These are phyloP conservation scores for Leavenworthia alabamica DNA, from an alignment of 345 rosid species.

Conservation along the genomic window DNA sequence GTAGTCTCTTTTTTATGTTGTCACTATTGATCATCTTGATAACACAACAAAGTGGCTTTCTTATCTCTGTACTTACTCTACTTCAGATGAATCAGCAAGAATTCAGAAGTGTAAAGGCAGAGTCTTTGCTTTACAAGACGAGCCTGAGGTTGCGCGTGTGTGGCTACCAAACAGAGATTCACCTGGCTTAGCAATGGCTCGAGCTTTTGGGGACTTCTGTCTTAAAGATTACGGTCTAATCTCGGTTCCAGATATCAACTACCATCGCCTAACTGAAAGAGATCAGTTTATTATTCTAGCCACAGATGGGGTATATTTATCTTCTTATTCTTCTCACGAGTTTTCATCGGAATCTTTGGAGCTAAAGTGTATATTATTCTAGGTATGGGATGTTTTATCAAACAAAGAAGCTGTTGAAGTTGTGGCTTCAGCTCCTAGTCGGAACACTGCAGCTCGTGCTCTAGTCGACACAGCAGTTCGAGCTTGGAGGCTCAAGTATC, in stretches of 20 bases:
- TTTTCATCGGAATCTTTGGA: not conserved
- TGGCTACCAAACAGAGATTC: slow-evolving; percentile 93
- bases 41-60: not conserved
- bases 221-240: slow-evolving; percentile 90
- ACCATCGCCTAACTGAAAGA: slow-evolving; percentile 55
- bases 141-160: slow-evolving; percentile 94
- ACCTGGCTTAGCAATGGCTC: slow-evolving; percentile 97
- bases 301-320: slow-evolving; percentile 71
- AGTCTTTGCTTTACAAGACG: slow-evolving; percentile 91
- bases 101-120: slow-evolving; percentile 87
- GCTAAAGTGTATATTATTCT: not conserved
- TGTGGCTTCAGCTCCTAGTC: slow-evolving; percentile 80
- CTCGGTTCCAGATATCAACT: slow-evolving; percentile 76
- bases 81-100: slow-evolving; percentile 80
- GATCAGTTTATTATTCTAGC: slow-evolving; percentile 85
- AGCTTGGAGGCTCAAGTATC: slow-evolving; percentile 92
- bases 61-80: slow-evolving; percentile 1
- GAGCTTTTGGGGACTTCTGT: slow-evolving; percentile 98
- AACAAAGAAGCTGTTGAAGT: slow-evolving; percentile 85
- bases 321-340: slow-evolving; percentile 3
- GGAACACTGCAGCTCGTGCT: slow-evolving; percentile 80
- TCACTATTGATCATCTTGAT: not conserved
- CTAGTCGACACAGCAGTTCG: slow-evolving; percentile 82
- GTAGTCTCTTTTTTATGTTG: slow-evolving; percentile 27
- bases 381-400: slow-evolving; percentile 94